Conservation (phyloP, 768 basidiomycete genomes). For the Nevesoporus exiguus region DNA sequence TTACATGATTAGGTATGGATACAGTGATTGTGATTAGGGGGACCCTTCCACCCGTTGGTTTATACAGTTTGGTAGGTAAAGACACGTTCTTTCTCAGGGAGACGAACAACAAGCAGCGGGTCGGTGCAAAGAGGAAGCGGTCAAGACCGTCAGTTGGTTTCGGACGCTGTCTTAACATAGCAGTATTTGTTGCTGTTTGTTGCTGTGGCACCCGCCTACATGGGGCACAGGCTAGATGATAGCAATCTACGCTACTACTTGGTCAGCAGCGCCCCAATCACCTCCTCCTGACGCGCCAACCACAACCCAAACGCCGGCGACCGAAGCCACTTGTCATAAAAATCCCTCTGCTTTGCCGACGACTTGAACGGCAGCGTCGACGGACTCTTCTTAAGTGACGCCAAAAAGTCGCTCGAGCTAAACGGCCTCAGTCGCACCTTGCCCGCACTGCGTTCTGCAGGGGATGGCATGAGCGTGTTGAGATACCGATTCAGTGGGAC, state of each 20-base stretch:
- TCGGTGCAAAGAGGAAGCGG: conserved; percentile 13
- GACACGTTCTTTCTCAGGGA: background rate
- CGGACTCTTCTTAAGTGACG: conserved; percentile 68
- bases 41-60: conserved; percentile 14
- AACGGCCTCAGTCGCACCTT: conserved; percentile 61
- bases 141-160: conserved; percentile 6
- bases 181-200: conserved; percentile 27
- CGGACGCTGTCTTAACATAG: conserved; percentile 14
- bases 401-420: conserved; percentile 63
- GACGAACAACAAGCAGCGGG: conserved; percentile 4
- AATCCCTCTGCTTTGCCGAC: conserved; percentile 58
- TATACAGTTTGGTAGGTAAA: conserved; percentile 27
- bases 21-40: conserved; percentile 28
- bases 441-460: conserved; percentile 38
- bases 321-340: conserved; percentile 75
- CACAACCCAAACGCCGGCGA: conserved; percentile 77
- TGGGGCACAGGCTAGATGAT: too few species aligned
- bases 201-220: conserved; percentile 25
- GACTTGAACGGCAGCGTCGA: conserved; percentile 74
- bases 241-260: background rate
- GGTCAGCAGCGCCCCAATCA: conserved; percentile 54
- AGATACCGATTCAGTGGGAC: conserved; percentile 91
- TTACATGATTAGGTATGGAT: conserved; percentile 36
- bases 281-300: conserved; percentile 72
- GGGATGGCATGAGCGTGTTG: conserved; percentile 78